phyloP scores from a whole-genome alignment of 768 basidiomycete genomes.

The Calocybe gangraenosa region DNA sequence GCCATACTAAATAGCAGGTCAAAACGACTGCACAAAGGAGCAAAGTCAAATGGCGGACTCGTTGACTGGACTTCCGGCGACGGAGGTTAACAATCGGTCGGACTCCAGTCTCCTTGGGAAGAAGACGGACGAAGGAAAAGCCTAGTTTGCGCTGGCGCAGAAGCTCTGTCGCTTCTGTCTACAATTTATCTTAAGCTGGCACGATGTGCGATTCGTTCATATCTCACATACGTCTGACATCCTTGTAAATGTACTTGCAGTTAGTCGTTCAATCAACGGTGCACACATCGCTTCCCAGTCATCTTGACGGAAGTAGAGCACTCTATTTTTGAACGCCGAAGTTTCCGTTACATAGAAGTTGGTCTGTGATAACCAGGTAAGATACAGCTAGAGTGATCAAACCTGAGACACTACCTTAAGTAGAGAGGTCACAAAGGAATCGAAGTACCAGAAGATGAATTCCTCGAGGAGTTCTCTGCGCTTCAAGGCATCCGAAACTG shows the following conservation, averaged over 20 bases:
- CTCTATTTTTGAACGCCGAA: conserved; percentile 72
- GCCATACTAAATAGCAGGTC: conserved; percentile 22
- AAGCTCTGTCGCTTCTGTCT: conserved; percentile 65
- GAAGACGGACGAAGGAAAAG: conserved; percentile 79
- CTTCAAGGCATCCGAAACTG: conserved; percentile 68
- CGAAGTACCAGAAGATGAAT: conserved; percentile 93
- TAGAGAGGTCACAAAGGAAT: conserved; percentile 76
- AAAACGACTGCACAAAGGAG: conserved; percentile 1
- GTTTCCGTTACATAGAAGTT: conserved; percentile 95
- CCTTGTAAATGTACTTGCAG: conserved; percentile 62
- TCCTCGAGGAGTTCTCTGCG: conserved; percentile 81
- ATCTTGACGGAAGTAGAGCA: conserved; percentile 91
- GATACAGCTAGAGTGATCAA: neutral
- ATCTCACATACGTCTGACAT: conserved; percentile 56
- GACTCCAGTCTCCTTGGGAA: conserved; percentile 95
- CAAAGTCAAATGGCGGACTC: conserved; percentile 19
- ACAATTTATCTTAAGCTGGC: neutral
- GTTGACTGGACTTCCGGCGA: conserved; percentile 35
- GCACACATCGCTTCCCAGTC: conserved; percentile 85
- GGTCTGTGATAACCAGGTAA: conserved; percentile 45
- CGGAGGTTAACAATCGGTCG: conserved; percentile 91
- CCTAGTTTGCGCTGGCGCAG: conserved; percentile 72
- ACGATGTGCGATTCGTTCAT: too few species aligned
- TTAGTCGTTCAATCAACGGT: conserved; percentile 77
- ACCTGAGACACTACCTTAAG: conserved; percentile 53